A percentile compares a stretch with the other conserved stretches of the same genome.
These are phyloP conservation scores for Arthrobotrys megalospora DNA, from an alignment of 2,329 filamentous ascomycete species.

Conservation along the genomic window DNA sequence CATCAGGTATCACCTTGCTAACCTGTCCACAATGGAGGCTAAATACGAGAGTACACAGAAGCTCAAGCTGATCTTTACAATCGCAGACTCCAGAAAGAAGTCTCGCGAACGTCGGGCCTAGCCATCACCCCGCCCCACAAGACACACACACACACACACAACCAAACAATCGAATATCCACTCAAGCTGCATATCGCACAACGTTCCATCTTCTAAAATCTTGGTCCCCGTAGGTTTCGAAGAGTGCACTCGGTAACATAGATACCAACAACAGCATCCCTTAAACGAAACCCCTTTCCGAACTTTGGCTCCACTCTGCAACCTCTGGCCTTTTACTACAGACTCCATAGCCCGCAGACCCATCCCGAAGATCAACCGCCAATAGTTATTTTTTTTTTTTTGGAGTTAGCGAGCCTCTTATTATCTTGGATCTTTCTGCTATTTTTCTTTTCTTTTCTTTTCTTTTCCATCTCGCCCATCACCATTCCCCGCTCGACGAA, in stretches of 20 bases:
- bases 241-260: neutral
- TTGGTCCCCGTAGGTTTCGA: neutral
- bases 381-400: neutral
- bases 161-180: neutral
- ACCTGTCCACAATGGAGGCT: neutral
- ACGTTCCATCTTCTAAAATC: neutral
- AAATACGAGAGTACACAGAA: neutral
- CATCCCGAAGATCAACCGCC: neutral
- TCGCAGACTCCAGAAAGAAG: neutral
- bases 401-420: slow-evolving; percentile 7
- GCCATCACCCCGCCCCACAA: neutral
- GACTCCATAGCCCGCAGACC: neutral
- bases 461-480: no score
- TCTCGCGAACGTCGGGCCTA: neutral
- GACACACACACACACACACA: no score
- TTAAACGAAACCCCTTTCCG: neutral
- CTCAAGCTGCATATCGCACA: neutral
- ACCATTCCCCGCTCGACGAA: neutral
- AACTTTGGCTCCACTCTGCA: neutral
- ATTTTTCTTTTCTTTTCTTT: neutral
- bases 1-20: neutral
- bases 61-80: neutral
- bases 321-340: neutral
- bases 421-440: neutral
- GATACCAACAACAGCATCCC: neutral